phyloP scores from a whole-genome alignment of 2,329 filamentous ascomycete species.

The Ramularia endophylla region DNA sequence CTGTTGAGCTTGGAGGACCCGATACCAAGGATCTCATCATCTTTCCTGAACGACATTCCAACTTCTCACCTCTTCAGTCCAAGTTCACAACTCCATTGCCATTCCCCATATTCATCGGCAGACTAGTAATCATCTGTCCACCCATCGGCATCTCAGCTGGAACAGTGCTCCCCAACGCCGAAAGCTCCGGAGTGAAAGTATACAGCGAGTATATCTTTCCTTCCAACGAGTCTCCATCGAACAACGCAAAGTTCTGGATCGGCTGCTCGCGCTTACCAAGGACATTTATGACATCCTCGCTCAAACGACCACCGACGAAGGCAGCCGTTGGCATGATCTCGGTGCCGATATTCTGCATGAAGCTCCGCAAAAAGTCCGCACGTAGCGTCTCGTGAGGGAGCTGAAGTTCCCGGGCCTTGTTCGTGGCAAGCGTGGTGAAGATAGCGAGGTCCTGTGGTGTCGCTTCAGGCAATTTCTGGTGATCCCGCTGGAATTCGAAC shows the following conservation, averaged over 20 bases:
- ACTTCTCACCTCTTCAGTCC: too few species aligned
- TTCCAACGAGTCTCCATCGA: conserved; percentile 76
- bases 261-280: conserved; percentile 87
- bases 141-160: neutral
- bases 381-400: conserved; percentile 41
- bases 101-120: conserved; percentile 1
- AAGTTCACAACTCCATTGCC: neutral
- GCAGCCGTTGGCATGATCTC: conserved; percentile 85
- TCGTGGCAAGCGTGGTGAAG: conserved; percentile 72
- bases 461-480: conserved; percentile 37
- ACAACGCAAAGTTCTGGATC: conserved; percentile 89
- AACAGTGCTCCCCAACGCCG: conserved; percentile 3
- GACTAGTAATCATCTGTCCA: neutral
- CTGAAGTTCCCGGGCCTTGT: conserved; percentile 64
- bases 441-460: conserved; percentile 60
- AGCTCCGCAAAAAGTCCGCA: conserved; percentile 66
- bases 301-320: conserved; percentile 81
- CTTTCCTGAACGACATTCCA: too few species aligned
- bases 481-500: conserved; percentile 68
- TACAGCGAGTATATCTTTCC: conserved; percentile 70
- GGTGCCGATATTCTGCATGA: conserved; percentile 77
- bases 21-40: too few species aligned
- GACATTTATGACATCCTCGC: conserved; percentile 97
- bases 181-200: conserved; percentile 25
- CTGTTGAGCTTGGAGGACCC: too few species aligned